Evolutionary conservation across 148 eudicot genomes (phyloP).

Genomic region (Chenopodium berlandieri): DNA sequence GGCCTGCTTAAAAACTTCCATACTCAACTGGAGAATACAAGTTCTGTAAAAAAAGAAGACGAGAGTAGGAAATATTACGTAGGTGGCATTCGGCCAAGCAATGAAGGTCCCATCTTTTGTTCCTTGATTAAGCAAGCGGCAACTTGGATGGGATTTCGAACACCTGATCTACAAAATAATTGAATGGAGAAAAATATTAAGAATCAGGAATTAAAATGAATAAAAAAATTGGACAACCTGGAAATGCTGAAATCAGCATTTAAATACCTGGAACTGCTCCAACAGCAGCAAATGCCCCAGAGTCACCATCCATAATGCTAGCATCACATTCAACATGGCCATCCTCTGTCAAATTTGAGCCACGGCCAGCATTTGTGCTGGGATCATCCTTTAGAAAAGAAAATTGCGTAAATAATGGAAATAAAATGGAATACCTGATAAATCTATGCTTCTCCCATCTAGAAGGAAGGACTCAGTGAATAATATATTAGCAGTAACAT

Average conservation of each 20-base stretch:
- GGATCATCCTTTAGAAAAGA: conserved; percentile 70
- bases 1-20: not conserved
- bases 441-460: too few species aligned
- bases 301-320: conserved; percentile 81
- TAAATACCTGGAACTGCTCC: conserved; percentile 91
- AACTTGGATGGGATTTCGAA: conserved; percentile 74
- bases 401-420: too few species aligned
- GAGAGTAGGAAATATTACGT: conserved; percentile 45
- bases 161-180: conserved; percentile 59
- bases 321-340: conserved; percentile 98
- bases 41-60: not conserved
- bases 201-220: not conserved
- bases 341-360: conserved; percentile 95
- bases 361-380: conserved; percentile 88
- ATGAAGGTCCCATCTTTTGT: conserved; percentile 59
- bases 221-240: not conserved
- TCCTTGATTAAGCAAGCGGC: conserved; percentile 75
- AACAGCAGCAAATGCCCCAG: conserved; percentile 91
- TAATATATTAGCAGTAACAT: too few species aligned
- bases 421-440: too few species aligned
- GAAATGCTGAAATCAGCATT: not conserved
- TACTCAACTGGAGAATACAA: not conserved
- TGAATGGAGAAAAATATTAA: conserved; percentile 18
- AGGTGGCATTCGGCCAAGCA: conserved; percentile 90
- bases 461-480: not conserved